Evolutionary conservation across 257 asterid species (phyloP).

Genomic region (Paraleonurus japonicus): DNA sequence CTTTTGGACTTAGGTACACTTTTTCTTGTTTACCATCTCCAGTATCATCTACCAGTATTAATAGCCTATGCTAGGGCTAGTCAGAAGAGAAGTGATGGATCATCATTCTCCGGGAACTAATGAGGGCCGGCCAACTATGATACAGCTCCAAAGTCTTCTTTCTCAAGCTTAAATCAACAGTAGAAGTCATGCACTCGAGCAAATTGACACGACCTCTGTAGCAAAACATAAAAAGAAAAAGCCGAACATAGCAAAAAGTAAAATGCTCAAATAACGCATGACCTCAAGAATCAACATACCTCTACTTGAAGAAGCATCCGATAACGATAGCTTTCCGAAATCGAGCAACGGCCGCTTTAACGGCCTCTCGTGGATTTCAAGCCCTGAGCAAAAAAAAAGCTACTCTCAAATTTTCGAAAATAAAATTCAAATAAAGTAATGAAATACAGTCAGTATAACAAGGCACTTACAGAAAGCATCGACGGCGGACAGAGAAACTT

Average conservation of each 20-base stretch:
- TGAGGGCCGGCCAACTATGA: not conserved
- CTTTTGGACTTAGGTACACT: not conserved
- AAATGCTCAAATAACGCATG: not conserved
- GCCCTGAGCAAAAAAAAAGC: slow-evolving; percentile 48
- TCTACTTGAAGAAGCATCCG: slow-evolving; percentile 56
- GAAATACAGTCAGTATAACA: not conserved
- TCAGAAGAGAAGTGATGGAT: not conserved
- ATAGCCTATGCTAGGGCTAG: slow-evolving; percentile 1
- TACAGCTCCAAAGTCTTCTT: not conserved
- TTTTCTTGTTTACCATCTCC: not conserved
- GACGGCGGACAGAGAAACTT: slow-evolving; percentile 49
- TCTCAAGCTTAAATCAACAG: not conserved
- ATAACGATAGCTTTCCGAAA: slow-evolving; percentile 62
- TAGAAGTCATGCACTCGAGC: not conserved
- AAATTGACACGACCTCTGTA: not conserved
- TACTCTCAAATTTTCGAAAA: slow-evolving; percentile 2
- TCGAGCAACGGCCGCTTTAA: slow-evolving; percentile 65
- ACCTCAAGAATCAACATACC: slow-evolving; percentile 36
- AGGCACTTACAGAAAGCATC: slow-evolving; percentile 74
- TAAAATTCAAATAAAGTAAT: not conserved
- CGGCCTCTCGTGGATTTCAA: slow-evolving; percentile 81
- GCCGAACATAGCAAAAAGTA: not conserved
- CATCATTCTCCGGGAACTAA: not conserved
- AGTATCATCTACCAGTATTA: not conserved
- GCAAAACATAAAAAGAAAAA: not conserved